Evolutionary conservation across 1,284 basidiomycete species (phyloP), one percentile per base, ranked within the genome.

Genomic region (Polyporus tsugae): DNA sequence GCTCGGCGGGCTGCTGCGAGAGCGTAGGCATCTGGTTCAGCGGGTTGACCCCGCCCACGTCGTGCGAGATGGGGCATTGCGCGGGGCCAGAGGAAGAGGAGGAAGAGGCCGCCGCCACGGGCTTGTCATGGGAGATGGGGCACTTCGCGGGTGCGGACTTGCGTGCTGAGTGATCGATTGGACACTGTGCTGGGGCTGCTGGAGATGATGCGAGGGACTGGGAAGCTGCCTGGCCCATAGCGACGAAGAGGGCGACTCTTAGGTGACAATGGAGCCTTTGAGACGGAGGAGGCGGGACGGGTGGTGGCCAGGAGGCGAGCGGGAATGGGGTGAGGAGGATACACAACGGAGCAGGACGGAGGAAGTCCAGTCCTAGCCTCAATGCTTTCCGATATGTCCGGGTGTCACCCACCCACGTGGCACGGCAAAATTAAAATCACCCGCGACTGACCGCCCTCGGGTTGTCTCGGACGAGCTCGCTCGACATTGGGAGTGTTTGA

Each of bases 1-100:
- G 80, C 9, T 87, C 82, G 0, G 89, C 84, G 1, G 89, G 90
- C 0, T 84, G 79, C 78, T 97, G 95, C 0, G 93, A 84, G 39
- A 97, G 89, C 7, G 79, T 77, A 1, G 97, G 97, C 87, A 99
- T 98, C 76, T 97, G 91, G 82, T 98, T 99, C 63, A 91, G 85
- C 0, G 96, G 93, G 78, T 96, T 94, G 64, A 96, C 76, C 35
- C 70, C 72, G 29, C 75, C 69, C 33, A 77, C 67, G 19, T 81
- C 80, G 70, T 91, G 85, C 68, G 82, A 79, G 5, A 88, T 77
- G 35, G 86, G 85, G 71, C 85, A 86, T 75, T 83, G 78, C 0
- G 83, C 81, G 65, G 78, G 75, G 35, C 77, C 53, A 44, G 73
- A 57, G 4, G 72, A 62, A 35, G 69, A 68, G 15, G 75, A 55